Evolutionary conservation across 1,284 basidiomycete genomes (phyloP), one percentile per base, ranked within the genome.

Genomic region (Sanghuangporus weigelae): DNA sequence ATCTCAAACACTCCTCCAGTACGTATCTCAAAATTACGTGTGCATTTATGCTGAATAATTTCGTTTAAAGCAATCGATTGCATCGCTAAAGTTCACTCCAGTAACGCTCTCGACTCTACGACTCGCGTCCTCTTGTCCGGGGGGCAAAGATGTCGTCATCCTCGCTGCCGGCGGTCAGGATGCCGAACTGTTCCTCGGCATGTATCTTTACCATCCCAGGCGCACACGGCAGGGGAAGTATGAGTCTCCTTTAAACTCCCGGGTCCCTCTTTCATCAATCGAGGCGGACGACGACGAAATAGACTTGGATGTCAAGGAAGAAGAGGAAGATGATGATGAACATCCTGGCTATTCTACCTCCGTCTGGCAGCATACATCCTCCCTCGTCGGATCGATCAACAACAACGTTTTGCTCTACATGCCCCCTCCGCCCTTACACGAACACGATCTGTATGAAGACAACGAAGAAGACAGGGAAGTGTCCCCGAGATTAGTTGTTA

Each of bases 81-180:
- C 81, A 6, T 76, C 82, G 35, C 78, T 89, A 46, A 68, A 77
- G 2, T 93, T 90, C 73, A 77, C 74, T 26, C 86, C 90, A 14
- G 89, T 91, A 70, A 86, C 87, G 4, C 81, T 94, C 53, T 77
- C 86, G 1, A 84, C 88, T 0, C 78, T 90, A 19, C 78, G 76
- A 8, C 72, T 93, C 35, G 66, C 72, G 4, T 65, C 67, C 2
- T 73, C 73, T 2, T 58, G 31, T 46, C 50, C 60, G 16, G 77
- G 79, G 7, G 80, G 78, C 16, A 75, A 80, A 1, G 77, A 82
- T 60, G 77, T 83, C 59, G 84, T 82, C 0, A 80, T 95, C n/a
- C 74, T 95, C 16, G 93, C 91, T 35, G 88, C 87, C 3, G 93
- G 92, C 64, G 93, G 93, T 2, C 90, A 92, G 72, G 84, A 90